Evolutionary conservation across 768 basidiomycete genomes (phyloP).

Genomic region (Tephrocybe rancida): DNA sequence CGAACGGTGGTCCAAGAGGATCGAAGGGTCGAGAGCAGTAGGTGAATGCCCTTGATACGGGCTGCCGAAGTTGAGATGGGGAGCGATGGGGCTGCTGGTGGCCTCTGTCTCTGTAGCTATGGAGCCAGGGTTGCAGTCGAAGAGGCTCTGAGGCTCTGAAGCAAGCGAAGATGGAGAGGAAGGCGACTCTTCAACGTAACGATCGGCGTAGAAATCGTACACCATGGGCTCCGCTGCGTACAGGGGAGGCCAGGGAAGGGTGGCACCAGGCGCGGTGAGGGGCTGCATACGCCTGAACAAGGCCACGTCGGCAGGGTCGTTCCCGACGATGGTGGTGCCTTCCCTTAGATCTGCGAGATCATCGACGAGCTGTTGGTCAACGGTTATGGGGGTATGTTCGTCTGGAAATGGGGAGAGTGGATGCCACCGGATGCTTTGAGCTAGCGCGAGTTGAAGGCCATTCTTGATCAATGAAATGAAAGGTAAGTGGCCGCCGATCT

Average conservation of each 20-base stretch:
- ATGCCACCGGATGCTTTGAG: neutral
- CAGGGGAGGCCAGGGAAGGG: neutral
- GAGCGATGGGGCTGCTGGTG: neutral
- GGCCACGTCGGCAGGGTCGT: neutral
- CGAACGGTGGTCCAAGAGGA: neutral
- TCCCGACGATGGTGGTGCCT: neutral
- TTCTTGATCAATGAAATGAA: neutral
- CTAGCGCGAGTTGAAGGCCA: neutral
- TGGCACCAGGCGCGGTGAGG: neutral
- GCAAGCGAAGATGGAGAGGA: neutral
- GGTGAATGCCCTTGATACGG: neutral
- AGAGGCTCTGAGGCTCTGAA: neutral
- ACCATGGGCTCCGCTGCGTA: neutral
- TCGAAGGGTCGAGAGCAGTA: neutral
- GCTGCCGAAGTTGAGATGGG: neutral
- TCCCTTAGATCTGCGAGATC: slow-evolving; percentile 8
- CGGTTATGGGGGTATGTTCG: neutral
- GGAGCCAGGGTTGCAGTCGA: neutral
- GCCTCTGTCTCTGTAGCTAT: neutral
- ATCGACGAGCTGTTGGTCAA: neutral
- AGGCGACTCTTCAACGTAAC: neutral
- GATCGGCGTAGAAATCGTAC: neutral
- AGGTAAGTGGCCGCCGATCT: neutral
- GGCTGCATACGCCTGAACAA: neutral
- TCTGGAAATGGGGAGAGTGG: neutral